These are phyloP conservation scores for Urochloa ruziziensis DNA, from an alignment of 176 grass and related monocot genomes.

Conservation along the genomic window DNA sequence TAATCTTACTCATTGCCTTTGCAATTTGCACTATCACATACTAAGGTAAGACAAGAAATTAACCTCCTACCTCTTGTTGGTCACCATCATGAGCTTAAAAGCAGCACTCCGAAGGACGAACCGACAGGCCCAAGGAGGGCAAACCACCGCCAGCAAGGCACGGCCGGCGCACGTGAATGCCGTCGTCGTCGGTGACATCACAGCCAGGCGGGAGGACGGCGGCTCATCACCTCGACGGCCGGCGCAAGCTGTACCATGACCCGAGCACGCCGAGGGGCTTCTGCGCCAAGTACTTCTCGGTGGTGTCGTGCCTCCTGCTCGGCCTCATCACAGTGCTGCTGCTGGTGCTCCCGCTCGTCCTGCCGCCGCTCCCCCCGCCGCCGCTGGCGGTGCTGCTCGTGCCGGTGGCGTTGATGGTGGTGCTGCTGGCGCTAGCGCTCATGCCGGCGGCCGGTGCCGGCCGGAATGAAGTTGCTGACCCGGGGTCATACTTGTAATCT, in stretches of 20 bases:
- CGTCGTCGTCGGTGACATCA: neutral
- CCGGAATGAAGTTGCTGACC: constrained; percentile 10
- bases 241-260: neutral
- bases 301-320: constrained; percentile 45
- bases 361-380: constrained; percentile 71
- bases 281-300: constrained; percentile 55
- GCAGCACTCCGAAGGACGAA: neutral
- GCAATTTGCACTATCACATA: neutral
- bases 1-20: too few species aligned
- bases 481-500: constrained; percentile 1
- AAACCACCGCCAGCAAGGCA: neutral
- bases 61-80: neutral
- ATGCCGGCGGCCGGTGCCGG: constrained; percentile 29
- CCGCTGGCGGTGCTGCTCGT: constrained; percentile 51
- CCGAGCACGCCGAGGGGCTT: constrained; percentile 11
- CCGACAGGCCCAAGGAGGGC: neutral
- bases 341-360: constrained; percentile 58
- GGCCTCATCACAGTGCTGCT: constrained; percentile 43
- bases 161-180: neutral
- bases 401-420: constrained; percentile 39
- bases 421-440: constrained; percentile 55
- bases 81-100: neutral
- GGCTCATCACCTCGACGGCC: neutral
- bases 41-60: neutral
- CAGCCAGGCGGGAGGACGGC: neutral